Conservation (phyloP, 805 yeast genomes). For the Spathaspora hagerdaliae region DNA sequence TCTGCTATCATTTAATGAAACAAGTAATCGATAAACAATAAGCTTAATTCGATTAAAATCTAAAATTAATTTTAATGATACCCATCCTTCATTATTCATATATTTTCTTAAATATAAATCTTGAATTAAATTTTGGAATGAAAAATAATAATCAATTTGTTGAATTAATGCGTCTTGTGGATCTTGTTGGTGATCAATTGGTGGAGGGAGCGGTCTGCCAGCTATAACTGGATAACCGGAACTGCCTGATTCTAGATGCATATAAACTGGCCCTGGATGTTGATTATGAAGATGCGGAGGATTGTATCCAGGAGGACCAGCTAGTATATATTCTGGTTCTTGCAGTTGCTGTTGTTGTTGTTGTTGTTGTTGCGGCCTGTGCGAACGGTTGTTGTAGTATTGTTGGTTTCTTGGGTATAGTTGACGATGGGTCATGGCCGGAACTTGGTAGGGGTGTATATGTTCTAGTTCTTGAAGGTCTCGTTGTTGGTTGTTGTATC, state of each 20-base stretch:
- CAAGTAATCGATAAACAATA: slow-evolving; percentile 38
- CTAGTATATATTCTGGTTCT: not conserved
- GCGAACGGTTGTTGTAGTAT: slow-evolving; percentile 17
- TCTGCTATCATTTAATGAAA: slow-evolving; percentile 21
- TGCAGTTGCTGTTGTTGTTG: slow-evolving; percentile 10
- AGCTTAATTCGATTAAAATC: slow-evolving; percentile 73
- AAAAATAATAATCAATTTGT: slow-evolving; percentile 89
- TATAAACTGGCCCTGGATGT: not conserved
- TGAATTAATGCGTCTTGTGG: slow-evolving; percentile 41
- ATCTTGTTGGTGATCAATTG: slow-evolving; percentile 44
- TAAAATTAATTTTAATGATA: slow-evolving; percentile 59
- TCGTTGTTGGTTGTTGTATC: slow-evolving; percentile 15
- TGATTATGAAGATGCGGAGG: slow-evolving; percentile 4
- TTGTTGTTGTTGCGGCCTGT: slow-evolving; percentile 11
- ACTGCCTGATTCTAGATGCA: not conserved
- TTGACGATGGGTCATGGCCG: slow-evolving; percentile 31
- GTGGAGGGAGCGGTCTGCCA: slow-evolving; percentile 34
- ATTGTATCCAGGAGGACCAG: slow-evolving; percentile 10
- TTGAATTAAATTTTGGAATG: slow-evolving; percentile 79
- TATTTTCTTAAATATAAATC: slow-evolving; percentile 79
- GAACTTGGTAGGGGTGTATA: slow-evolving; percentile 14
- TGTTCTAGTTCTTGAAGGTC: slow-evolving; percentile 13
- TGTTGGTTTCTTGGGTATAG: slow-evolving; percentile 21
- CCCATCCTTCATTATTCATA: slow-evolving; percentile 75
- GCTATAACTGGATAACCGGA: not conserved